A percentile compares a stretch with the other conserved stretches of the same genome.
These are phyloP conservation scores for Boletellus ananas DNA, from an alignment of 768 basidiomycete genomes.

Conservation along the genomic window DNA sequence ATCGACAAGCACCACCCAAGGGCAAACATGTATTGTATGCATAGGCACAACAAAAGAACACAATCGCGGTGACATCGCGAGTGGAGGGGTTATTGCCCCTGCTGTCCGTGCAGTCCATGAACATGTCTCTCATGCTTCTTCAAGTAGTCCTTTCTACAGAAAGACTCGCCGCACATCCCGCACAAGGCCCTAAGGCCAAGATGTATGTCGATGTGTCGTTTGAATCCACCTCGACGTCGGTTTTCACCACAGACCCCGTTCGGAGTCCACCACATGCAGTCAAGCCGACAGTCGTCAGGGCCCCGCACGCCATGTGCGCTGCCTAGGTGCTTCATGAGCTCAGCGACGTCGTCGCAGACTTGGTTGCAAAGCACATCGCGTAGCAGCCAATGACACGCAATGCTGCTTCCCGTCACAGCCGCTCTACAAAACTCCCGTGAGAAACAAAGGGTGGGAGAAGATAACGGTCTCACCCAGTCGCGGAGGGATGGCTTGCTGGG, in stretches of 20 bases:
- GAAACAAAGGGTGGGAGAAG: not conserved
- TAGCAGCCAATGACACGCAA: not conserved
- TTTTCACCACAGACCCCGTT: not conserved
- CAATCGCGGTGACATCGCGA: not conserved
- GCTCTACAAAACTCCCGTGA: not conserved
- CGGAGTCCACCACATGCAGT: not conserved
- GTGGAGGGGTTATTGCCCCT: not conserved
- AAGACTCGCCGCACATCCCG: not conserved
- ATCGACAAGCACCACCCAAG: too few relatives aligned
- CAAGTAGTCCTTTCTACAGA: constrained; percentile 4
- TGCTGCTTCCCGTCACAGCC: not conserved
- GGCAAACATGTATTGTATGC: too few relatives aligned
- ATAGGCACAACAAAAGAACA: too few relatives aligned
- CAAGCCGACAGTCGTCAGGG: not conserved
- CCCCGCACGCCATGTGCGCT: constrained; percentile 3
- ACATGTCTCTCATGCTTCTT: not conserved
- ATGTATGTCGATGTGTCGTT: constrained; percentile 10
- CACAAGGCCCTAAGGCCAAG: not conserved
- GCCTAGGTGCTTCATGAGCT: constrained; percentile 2
- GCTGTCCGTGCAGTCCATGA: not conserved
- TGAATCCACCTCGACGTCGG: not conserved
- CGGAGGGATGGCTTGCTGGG: too few relatives aligned
- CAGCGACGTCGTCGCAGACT: not conserved
- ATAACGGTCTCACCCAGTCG: not conserved
- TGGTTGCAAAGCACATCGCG: not conserved